Conservation (phyloP, 805 yeast genomes). For the Blastobotrys robertii region DNA sequence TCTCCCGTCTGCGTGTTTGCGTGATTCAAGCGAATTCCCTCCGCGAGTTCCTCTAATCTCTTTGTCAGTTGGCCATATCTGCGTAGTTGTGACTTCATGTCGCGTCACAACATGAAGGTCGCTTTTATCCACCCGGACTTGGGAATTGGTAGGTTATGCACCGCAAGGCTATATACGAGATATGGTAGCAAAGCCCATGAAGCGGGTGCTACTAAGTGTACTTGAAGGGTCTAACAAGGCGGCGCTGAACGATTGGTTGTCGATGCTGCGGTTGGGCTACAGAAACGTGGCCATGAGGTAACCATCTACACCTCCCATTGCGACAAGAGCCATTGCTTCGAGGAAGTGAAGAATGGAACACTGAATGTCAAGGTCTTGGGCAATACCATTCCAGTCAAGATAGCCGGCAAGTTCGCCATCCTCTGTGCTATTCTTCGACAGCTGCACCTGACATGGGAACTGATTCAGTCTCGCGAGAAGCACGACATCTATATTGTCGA, state of each 20-base stretch:
- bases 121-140: slow-evolving; percentile 94
- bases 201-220: too few species aligned
- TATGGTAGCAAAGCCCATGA: background rate
- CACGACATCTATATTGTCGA: slow-evolving; percentile 78
- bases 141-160: slow-evolving; percentile 56
- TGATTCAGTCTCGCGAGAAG: slow-evolving; percentile 33
- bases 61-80: too few species aligned
- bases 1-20: too few species aligned
- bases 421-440: slow-evolving; percentile 81
- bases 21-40: too few species aligned
- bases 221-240: slow-evolving; percentile 21
- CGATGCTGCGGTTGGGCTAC: slow-evolving; percentile 86
- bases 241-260: slow-evolving; percentile 98
- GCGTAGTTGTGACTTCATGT: too few species aligned
- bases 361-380: slow-evolving; percentile 68
- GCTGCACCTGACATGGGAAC: slow-evolving; percentile 44
- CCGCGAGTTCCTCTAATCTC: too few species aligned
- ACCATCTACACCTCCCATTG: slow-evolving; percentile 83
- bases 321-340: slow-evolving; percentile 79
- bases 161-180: background rate
- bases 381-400: slow-evolving; percentile 63
- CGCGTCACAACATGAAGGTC: slow-evolving; percentile 35
- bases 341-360: slow-evolving; percentile 58
- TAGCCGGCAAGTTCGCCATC: slow-evolving; percentile 62
- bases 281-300: slow-evolving; percentile 53